Conservation (phyloP, 495 filamentous ascomycete genomes). For the Lasiosphaeriaceae sp. region DNA sequence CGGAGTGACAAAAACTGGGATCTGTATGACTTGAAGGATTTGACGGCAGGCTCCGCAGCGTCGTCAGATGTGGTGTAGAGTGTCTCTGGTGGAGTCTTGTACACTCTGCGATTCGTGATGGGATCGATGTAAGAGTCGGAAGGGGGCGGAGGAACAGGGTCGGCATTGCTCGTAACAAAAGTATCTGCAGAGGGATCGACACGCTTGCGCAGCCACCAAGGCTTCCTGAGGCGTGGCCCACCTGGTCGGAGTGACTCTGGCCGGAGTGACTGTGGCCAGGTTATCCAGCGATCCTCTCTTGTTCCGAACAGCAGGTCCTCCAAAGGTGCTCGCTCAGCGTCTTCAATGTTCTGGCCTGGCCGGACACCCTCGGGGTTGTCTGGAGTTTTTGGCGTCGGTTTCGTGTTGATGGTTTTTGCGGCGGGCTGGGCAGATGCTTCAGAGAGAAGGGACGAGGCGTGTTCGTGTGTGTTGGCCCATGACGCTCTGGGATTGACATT, state of each 20-base stretch:
- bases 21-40: constrained; percentile 34
- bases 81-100: constrained; percentile 12
- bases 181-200: not conserved
- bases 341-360: constrained; percentile 35
- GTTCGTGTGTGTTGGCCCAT: no score
- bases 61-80: constrained; percentile 6
- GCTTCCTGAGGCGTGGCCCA: not conserved
- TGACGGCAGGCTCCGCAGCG: constrained; percentile 26
- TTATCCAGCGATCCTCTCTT: not conserved
- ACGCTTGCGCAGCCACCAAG: not conserved
- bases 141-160: not conserved
- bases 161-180: not conserved
- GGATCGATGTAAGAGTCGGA: constrained; percentile 52
- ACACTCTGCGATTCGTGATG: constrained; percentile 59
- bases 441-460: no score
- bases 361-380: constrained; percentile 31
- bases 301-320: constrained; percentile 31
- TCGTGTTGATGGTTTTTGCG: no score
- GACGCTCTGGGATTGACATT: no score
- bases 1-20: constrained; percentile 31
- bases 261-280: not conserved
- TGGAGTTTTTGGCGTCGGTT: constrained; percentile 7
- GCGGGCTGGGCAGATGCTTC: no score
- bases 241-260: no score
- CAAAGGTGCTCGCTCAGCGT: constrained; percentile 31